Evolutionary conservation across 192 early-diverging fungal genomes (phyloP).

Genomic region (Lobosporangium transversale): DNA sequence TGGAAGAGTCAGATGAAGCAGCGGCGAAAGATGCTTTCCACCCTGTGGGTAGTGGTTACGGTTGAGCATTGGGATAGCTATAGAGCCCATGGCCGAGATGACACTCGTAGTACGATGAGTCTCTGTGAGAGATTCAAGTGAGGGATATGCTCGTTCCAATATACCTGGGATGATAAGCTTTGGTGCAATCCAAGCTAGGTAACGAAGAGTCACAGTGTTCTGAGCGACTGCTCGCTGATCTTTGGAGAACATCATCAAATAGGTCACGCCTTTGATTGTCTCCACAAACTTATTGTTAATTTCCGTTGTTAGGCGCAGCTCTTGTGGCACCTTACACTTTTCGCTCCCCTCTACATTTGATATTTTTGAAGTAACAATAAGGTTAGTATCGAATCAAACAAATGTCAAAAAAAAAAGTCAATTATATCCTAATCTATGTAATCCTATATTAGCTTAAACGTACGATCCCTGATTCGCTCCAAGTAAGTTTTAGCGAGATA

Average conservation of each 20-base stretch:
- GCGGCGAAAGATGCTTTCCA: constrained; percentile 78
- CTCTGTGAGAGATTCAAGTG: constrained; percentile 85
- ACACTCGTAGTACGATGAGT: constrained; percentile 91
- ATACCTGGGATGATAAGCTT: constrained; percentile 81
- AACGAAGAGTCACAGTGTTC: constrained; percentile 71
- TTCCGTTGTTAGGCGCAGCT: constrained; percentile 66
- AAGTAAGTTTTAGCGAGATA: constrained; percentile 74
- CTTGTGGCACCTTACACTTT: constrained; percentile 71
- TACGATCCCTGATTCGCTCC: constrained; percentile 66
- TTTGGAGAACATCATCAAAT: constrained; percentile 79
- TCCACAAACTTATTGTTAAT: constrained; percentile 70
- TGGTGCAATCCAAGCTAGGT: constrained; percentile 75
- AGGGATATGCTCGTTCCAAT: constrained; percentile 86
- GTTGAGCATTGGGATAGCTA: constrained; percentile 77
- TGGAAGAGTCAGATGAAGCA: constrained; percentile 84
- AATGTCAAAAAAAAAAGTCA: background rate
- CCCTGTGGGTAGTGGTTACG: constrained; percentile 85
- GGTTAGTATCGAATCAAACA: background rate
- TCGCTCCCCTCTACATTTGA: constrained; percentile 58
- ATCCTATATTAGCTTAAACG: background rate
- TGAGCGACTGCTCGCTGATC: constrained; percentile 68
- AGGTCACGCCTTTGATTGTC: constrained; percentile 67
- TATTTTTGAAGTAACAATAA: background rate
- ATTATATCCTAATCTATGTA: no score
- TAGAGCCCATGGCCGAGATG: constrained; percentile 76